Evolutionary conservation across 768 basidiomycete species (phyloP), one percentile per base, ranked within the genome.

Genomic region (Leucosporidium scottii): DNA sequence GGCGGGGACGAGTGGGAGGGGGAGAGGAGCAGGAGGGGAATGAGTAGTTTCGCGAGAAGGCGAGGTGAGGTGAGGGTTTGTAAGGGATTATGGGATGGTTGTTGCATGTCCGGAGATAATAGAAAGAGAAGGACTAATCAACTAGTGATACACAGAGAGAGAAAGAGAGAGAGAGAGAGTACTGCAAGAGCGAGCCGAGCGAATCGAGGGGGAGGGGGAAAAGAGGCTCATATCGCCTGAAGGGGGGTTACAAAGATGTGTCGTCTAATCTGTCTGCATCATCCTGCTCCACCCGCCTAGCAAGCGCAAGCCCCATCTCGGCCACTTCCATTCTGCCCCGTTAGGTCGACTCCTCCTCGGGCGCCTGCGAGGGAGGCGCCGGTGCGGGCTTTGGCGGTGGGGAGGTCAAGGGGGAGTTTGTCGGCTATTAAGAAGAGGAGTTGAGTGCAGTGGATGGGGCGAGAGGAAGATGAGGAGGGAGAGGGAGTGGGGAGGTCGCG

Each of bases 381-480:
- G 1, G 48, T 36, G 3, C 64, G 25, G 3, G 55, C 15, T 31
- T 50, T 49, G 20, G 61, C 44, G 8, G 54, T 47, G 23, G 70
- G 66, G 2, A 59, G 13, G 49, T 72, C 71, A 56, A 72, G 61
- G 1, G 65, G 62, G 15, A 72, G 48, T 28, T 69, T 69, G 49
- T 71, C 66, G 13, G 70, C 70, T 71, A 36, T 5, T 15, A 2
- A 17, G 39, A 17, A 8, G 39, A 44, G 39, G 6, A 15, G 39
- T 13, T 3, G 39, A 17, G 39, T 44, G n/a, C n/a, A n/a, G n/a
- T n/a, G n/a, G n/a, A n/a, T n/a, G n/a, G n/a, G n/a, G n/a, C n/a
- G n/a, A n/a, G n/a, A n/a, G n/a, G n/a, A n/a, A n/a, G n/a, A n/a
- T n/a, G n/a, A n/a, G n/a, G n/a, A n/a, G n/a, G n/a, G n/a, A n/a